Evolutionary conservation across 208 protist genomes (phyloP), one percentile per base, ranked within the genome.

Genomic region (Phytomonas francai): DNA sequence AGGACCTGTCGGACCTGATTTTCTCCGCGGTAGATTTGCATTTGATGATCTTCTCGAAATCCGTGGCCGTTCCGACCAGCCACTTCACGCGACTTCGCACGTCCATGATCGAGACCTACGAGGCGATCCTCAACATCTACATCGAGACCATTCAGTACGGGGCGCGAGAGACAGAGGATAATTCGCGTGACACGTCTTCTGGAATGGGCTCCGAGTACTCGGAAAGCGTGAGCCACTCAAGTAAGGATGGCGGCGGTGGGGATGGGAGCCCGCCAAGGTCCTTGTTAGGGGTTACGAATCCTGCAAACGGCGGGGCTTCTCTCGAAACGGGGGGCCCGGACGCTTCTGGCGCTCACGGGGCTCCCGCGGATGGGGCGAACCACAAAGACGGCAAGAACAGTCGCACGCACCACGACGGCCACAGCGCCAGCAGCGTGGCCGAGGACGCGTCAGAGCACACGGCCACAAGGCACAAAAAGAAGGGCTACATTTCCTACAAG

Each of bases 401-500:
- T 42, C 57, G 60, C 9, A 45, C 36, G 3, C 5, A 30, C 16
- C 33, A 56, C 25, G 54, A n/a, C 30, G 54, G 6, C 45, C 42
- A 39, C 31, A 72, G 12, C 28, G 57, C 19, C 67, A 72, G 8
- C 16, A 63, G 22, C 56, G 34, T 22, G 34, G 25, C 65, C 49
- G 64, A 62, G 51, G 66, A 70, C 29, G 34, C 49, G 8, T 73
- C 66, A 8, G 70, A 71, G 25, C 11, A 78, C 3, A 45, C 16
- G 36, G 69, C 34, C 27, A 60, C 68, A 42, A 70, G 63, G 59
- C 69, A 71, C 33, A 32, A 88, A 72, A 85, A 80, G 72, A 73
- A 73, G 59, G 89, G 89, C 22, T 95, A 93, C 78, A 59, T 95
- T 16, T 77, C 79, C 73, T 95, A 95, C 75, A 82, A 91, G 34